Evolutionary conservation across 1,284 basidiomycete species (phyloP).

Genomic region (Cerioporus squamosus): DNA sequence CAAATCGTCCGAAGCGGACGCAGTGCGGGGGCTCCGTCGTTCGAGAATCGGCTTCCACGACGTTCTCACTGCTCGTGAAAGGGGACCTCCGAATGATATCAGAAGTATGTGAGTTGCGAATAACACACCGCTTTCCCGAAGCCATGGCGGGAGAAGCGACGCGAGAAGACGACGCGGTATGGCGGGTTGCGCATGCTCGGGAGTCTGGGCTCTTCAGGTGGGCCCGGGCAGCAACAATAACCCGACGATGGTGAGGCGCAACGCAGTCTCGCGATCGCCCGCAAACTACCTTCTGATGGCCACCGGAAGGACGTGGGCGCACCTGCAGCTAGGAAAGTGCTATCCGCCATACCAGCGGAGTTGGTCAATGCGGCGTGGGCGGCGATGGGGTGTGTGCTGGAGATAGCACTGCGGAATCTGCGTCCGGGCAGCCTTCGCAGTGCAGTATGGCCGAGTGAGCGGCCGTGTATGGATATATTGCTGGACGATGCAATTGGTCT

Average conservation of each 20-base stretch:
- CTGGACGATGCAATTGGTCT: no score
- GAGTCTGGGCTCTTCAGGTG: no score
- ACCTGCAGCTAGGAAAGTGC: not conserved
- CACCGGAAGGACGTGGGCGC: not conserved
- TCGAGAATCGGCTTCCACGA: not conserved
- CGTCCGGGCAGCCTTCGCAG: not conserved
- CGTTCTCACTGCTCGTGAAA: conserved; percentile 9
- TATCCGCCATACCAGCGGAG: conserved; percentile 1
- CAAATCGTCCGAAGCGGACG: conserved; percentile 8
- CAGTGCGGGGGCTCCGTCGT: not conserved
- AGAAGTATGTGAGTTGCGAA: no score
- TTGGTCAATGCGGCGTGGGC: not conserved
- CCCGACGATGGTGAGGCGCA: no score
- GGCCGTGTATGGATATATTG: no score
- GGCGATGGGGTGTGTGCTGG: not conserved
- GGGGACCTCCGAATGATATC: no score
- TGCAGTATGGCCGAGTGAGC: not conserved
- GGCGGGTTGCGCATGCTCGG: no score
- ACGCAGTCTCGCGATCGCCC: no score
- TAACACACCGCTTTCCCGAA: not conserved
- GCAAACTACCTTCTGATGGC: no score
- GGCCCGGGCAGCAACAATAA: no score
- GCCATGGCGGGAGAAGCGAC: conserved; percentile 1
- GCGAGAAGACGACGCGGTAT: no score
- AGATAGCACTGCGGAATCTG: not conserved